Base-by-base conservation (phyloP, 441 rosid genomes). In the Populus trichocarpa region DNA sequence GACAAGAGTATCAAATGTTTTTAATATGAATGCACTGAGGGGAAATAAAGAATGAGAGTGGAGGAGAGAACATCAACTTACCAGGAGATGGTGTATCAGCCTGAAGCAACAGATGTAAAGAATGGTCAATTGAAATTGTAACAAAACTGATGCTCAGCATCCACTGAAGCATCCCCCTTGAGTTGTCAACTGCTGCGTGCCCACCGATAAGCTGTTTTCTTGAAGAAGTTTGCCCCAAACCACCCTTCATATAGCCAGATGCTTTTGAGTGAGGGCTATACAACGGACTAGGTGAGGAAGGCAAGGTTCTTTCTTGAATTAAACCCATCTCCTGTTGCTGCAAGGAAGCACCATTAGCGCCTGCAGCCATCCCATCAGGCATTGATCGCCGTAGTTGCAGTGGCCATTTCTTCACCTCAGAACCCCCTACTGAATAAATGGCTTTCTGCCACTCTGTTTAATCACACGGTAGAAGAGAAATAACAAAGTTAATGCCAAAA, bases 381-480 rank as follows among this genome's bases (percentile, higher is more conserved):
- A 86, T 87, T 76, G 98, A 89, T 81, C 96, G 90, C 30, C 99
- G 92, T 74, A 95, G 90, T 86, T 97, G 99, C 81, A 92, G 80
- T 22, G 98, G 93, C 99, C 99, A 97, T 84, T 89, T 95, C 85
- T 93, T 97, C 85, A 92, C 82, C 84, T 97, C 99, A 68, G 98
- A 88, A 64, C 97, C 98, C 66, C 97, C 97, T 77, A 92, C 97
- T 25, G 98, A 88, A 88, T 89, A 92, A 79, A 97, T 91, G 74
- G 99, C 99, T 78, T 93, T 97, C 84, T 95, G 99, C 99, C 99
- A 97, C 85, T 95, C 99, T 97, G 91, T 85, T 40, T 76, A 72
- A 84, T 59, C 38, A 76, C 70, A 70, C 20, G 4, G 32, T 32
- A 72, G 25, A 30, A 68, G 10, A 69, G 8, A 81, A 74, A 22